A percentile compares a stretch with the other conserved stretches of the same genome.
Conservation (phyloP, 2,329 filamentous ascomycete genomes). For the Diaporthe ilicicola region DNA sequence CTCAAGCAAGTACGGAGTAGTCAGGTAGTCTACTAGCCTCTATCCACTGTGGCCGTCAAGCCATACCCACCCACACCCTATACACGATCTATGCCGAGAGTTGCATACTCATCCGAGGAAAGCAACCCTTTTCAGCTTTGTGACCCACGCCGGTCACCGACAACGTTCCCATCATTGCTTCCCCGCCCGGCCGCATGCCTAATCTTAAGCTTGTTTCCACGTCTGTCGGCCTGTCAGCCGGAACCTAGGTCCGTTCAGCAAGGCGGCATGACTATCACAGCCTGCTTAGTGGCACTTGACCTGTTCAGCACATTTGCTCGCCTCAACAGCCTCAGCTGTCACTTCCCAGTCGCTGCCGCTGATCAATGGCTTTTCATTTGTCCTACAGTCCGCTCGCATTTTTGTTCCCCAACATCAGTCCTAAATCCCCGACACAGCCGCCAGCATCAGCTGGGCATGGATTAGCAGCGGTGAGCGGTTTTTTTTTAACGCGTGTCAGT, state of each 20-base stretch:
- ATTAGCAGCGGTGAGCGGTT: constrained; percentile 12
- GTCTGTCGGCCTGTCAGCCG: constrained; percentile 18
- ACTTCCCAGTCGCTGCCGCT: neutral
- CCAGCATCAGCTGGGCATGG: neutral
- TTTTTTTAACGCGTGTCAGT: constrained; percentile 32
- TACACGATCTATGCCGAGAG: constrained; percentile 14
- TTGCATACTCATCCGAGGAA: constrained; percentile 22
- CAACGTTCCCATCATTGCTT: constrained; percentile 2
- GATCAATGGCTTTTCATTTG: neutral
- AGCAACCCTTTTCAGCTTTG: constrained; percentile 14
- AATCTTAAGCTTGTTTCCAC: constrained; percentile 29
- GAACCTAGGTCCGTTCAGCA: constrained; percentile 10
- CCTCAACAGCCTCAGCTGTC: constrained; percentile 32
- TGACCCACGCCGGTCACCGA: constrained; percentile 23
- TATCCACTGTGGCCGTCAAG: neutral
- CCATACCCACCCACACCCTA: neutral
- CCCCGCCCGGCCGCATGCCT: constrained; percentile 25
- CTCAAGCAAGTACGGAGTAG: neutral
- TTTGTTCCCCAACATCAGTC: neutral
- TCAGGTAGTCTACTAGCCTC: too few species aligned
- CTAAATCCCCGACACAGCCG: constrained; percentile 7
- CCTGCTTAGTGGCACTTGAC: constrained; percentile 20
- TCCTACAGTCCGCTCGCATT: neutral
- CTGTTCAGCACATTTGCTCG: constrained; percentile 25
- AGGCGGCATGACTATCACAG: constrained; percentile 4